Conservation (phyloP, 768 basidiomycete genomes). For the Ramaria rubella region DNA sequence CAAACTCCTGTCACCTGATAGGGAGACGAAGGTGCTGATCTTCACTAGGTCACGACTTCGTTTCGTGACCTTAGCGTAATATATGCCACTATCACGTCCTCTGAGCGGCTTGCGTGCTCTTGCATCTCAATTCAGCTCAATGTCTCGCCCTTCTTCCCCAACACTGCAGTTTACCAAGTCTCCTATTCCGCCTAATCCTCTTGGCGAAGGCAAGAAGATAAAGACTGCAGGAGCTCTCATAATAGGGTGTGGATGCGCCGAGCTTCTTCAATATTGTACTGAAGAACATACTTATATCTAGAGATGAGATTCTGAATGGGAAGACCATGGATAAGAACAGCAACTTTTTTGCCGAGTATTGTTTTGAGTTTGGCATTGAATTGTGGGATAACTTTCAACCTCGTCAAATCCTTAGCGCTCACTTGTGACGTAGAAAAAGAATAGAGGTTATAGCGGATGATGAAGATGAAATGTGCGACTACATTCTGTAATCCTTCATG, state of each 20-base stretch:
- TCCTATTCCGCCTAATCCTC: constrained; percentile 53
- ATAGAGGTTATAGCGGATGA: constrained; percentile 91
- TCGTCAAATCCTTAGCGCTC: constrained; percentile 3
- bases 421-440: constrained; percentile 52
- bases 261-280: not conserved
- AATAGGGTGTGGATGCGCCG: constrained; percentile 50
- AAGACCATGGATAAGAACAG: constrained; percentile 83
- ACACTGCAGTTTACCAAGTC: constrained; percentile 26
- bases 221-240: constrained; percentile 67
- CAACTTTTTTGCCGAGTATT: constrained; percentile 80
- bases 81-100: not conserved
- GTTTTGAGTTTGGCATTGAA: constrained; percentile 82
- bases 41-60: too few relatives aligned
- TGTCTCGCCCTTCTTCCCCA: constrained; percentile 5
- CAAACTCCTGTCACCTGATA: too few relatives aligned
- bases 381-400: constrained; percentile 39
- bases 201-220: constrained; percentile 67
- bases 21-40: not conserved
- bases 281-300: constrained; percentile 25
- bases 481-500: not conserved
- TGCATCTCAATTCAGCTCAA: not conserved
- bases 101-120: not conserved
- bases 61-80: too few relatives aligned
- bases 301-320: constrained; percentile 90
- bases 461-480: constrained; percentile 72